Conservation (phyloP, 345 rosid genomes). For the Cardiospermum halicacabum region DNA sequence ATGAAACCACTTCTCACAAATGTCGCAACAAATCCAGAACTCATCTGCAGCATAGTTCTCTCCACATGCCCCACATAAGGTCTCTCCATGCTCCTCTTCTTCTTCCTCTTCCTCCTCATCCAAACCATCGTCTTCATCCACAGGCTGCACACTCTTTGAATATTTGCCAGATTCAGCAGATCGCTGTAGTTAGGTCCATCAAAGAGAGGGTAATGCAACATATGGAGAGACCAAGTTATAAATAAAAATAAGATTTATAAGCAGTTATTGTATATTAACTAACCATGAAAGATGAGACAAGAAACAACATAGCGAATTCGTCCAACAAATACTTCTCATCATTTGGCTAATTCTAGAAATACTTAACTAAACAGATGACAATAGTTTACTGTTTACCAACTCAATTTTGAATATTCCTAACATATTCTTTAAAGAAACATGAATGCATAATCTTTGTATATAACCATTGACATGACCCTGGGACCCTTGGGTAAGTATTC, state of each 20-base stretch:
- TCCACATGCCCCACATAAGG: constrained; percentile 80
- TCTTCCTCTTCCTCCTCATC: constrained; percentile 48
- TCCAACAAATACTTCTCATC: not conserved
- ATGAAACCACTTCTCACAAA: constrained; percentile 85
- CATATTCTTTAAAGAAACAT: not conserved
- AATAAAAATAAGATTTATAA: not conserved
- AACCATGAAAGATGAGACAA: not conserved
- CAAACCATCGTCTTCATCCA: constrained; percentile 48
- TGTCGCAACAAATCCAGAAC: constrained; percentile 83
- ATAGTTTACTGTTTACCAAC: not conserved
- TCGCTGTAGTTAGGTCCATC: constrained; percentile 35
- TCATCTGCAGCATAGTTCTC: constrained; percentile 70
- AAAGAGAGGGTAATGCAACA: constrained; percentile 4
- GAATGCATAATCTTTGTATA: not conserved
- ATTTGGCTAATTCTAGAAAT: not conserved
- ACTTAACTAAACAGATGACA: not conserved
- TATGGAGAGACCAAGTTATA: not conserved
- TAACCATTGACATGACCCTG: not conserved
- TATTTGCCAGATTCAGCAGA: constrained; percentile 44
- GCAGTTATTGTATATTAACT: constrained; percentile 4
- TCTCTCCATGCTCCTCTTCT: constrained; percentile 61
- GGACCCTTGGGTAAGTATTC: too few relatives aligned
- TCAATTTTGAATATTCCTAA: not conserved
- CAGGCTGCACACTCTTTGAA: constrained; percentile 26
- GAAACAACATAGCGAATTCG: not conserved